A percentile compares a stretch with the other conserved stretches of the same genome.
Evolutionary conservation across 2,329 filamentous ascomycete genomes (phyloP).

Genomic region (Aciculosporium take): DNA sequence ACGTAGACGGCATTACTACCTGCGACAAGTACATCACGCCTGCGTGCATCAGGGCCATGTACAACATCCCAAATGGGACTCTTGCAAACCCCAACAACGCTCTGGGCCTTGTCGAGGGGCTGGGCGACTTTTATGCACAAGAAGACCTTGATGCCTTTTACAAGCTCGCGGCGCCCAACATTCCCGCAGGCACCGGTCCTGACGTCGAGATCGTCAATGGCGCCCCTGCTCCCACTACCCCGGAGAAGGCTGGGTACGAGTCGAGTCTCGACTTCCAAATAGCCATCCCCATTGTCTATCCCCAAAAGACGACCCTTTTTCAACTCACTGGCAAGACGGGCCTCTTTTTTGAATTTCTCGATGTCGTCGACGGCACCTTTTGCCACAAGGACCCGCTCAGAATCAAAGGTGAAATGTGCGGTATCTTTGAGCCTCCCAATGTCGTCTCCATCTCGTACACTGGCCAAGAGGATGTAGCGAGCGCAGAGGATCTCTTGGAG

Average conservation of each 20-base stretch:
- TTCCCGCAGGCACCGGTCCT: slow-evolving; percentile 28
- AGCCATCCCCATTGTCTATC: slow-evolving; percentile 35
- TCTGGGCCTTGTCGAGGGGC: slow-evolving; percentile 38
- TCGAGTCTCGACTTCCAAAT: slow-evolving; percentile 41
- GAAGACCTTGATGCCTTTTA: slow-evolving; percentile 35
- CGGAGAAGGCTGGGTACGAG: slow-evolving; percentile 24
- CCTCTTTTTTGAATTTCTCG: slow-evolving; percentile 28
- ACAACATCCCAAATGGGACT: slow-evolving; percentile 26
- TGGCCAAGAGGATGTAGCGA: slow-evolving; percentile 19
- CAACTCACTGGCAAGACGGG: slow-evolving; percentile 24
- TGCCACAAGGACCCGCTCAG: slow-evolving; percentile 33
- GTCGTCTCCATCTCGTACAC: slow-evolving; percentile 28
- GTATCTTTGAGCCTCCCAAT: slow-evolving; percentile 17
- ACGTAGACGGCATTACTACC: slow-evolving; percentile 3
- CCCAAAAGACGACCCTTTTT: slow-evolving; percentile 35
- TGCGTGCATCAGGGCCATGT: slow-evolving; percentile 37
- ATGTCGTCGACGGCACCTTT: slow-evolving; percentile 38
- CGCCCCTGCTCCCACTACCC: slow-evolving; percentile 26
- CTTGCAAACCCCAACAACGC: slow-evolving; percentile 25
- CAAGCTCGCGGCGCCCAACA: slow-evolving; percentile 25
- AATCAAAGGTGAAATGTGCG: slow-evolving; percentile 21
- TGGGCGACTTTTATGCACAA: slow-evolving; percentile 35
- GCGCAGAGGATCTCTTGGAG: slow-evolving; percentile 30
- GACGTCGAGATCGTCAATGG: slow-evolving; percentile 32
- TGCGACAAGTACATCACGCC: slow-evolving; percentile 44